Evolutionary conservation across 495 filamentous ascomycete genomes (phyloP).

Genomic region (Chaetomidium leptoderma): DNA sequence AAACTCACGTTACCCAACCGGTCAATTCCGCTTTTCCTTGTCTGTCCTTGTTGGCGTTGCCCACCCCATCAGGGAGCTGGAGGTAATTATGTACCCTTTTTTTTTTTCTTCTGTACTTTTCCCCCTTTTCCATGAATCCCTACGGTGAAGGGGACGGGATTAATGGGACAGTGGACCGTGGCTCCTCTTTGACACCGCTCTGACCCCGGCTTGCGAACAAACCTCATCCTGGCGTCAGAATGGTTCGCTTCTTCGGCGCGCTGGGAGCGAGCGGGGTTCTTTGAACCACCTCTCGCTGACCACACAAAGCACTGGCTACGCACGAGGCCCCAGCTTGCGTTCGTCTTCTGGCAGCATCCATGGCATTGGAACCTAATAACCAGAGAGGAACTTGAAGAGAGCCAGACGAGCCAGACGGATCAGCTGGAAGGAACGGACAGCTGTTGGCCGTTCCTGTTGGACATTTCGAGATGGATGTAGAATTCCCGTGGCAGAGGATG

Average conservation of each 20-base stretch:
- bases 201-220: not conserved
- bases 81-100: not conserved
- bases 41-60: not conserved
- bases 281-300: not conserved
- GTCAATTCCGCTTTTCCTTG: not conserved
- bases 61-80: not conserved
- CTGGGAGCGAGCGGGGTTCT: conserved; percentile 11
- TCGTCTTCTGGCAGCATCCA: too few species aligned
- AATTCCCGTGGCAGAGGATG: not conserved
- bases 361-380: too few species aligned
- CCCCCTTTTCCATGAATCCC: too few species aligned
- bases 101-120: too few species aligned
- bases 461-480: not conserved
- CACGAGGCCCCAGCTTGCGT: too few species aligned
- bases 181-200: not conserved
- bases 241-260: not conserved
- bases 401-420: too few species aligned
- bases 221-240: conserved; percentile 19
- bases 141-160: too few species aligned
- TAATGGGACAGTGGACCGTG: not conserved
- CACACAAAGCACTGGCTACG: too few species aligned
- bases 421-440: not conserved
- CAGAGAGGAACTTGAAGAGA: too few species aligned
- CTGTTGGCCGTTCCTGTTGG: not conserved
- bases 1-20: too few species aligned